Conservation (phyloP, 768 basidiomycete species). For the Tylopilus plumbeoviolaceoides region DNA sequence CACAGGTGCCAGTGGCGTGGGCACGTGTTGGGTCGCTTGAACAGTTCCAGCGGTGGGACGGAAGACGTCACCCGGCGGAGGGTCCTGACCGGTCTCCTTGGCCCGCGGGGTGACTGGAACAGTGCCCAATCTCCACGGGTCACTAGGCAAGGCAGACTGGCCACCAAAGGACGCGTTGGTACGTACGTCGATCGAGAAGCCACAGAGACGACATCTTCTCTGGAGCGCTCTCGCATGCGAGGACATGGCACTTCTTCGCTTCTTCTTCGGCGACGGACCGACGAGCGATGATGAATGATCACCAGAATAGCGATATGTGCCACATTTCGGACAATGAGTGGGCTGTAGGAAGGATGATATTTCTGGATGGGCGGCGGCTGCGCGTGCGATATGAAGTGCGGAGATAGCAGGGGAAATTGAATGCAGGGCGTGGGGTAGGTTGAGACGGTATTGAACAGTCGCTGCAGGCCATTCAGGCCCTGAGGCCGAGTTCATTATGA, state of each 20-base stretch:
- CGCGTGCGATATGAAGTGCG: slow-evolving; percentile 53
- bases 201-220: slow-evolving; percentile 21
- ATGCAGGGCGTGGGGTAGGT: slow-evolving; percentile 47
- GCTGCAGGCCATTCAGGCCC: slow-evolving; percentile 1
- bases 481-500: neutral
- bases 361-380: slow-evolving; percentile 29
- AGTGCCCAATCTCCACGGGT: neutral
- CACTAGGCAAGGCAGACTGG: neutral
- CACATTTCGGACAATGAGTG: slow-evolving; percentile 52
- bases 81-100: neutral
- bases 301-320: slow-evolving; percentile 42
- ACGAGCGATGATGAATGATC: slow-evolving; percentile 34
- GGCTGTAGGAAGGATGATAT: slow-evolving; percentile 16
- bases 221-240: slow-evolving; percentile 1
- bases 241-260: slow-evolving; percentile 4
- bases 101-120: neutral
- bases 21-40: neutral
- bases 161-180: neutral
- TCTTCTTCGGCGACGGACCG: slow-evolving; percentile 22
- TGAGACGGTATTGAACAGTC: slow-evolving; percentile 43
- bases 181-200: slow-evolving; percentile 8
- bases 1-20: neutral
- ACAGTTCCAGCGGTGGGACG: neutral
- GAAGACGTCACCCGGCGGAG: neutral
- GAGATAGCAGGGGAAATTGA: slow-evolving; percentile 54